These are phyloP conservation scores for Triglochin maritima DNA, from an alignment of 106 monocot genomes.

Conservation along the genomic window DNA sequence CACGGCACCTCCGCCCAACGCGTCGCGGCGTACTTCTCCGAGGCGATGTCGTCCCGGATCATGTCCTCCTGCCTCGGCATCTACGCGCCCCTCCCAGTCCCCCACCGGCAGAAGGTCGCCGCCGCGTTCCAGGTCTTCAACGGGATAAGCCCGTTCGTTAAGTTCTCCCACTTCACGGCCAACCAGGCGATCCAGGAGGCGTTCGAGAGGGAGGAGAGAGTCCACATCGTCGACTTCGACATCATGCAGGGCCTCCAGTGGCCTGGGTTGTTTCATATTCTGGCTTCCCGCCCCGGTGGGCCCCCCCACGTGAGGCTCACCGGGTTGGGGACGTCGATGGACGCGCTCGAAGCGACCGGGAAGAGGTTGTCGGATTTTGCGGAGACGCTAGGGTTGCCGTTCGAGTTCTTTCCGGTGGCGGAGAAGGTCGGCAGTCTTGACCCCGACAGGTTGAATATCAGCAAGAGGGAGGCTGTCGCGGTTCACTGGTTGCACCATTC, in stretches of 20 bases:
- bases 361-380: conserved; percentile 87
- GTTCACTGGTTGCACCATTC: conserved; percentile 97
- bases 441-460: conserved; percentile 52
- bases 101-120: conserved; percentile 51
- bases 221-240: conserved; percentile 92
- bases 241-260: conserved; percentile 98
- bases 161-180: conserved; percentile 96
- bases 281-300: conserved; percentile 74
- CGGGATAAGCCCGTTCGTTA: conserved; percentile 85
- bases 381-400: conserved; percentile 68
- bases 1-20: conserved; percentile 94
- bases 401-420: conserved; percentile 74
- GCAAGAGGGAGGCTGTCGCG: conserved; percentile 75
- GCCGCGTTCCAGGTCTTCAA: conserved; percentile 94
- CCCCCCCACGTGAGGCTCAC: conserved; percentile 74
- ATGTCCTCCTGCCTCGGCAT: conserved; percentile 82
- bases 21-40: conserved; percentile 95
- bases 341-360: conserved; percentile 77
- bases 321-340: conserved; percentile 74
- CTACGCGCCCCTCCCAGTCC: conserved; percentile 56
- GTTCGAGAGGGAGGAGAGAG: conserved; percentile 69
- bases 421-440: conserved; percentile 86
- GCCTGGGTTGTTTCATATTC: conserved; percentile 87
- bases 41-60: conserved; percentile 90
- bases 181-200: conserved; percentile 98